Conservation (phyloP, 495 filamentous ascomycete species). For the Choiromyces venosus region DNA sequence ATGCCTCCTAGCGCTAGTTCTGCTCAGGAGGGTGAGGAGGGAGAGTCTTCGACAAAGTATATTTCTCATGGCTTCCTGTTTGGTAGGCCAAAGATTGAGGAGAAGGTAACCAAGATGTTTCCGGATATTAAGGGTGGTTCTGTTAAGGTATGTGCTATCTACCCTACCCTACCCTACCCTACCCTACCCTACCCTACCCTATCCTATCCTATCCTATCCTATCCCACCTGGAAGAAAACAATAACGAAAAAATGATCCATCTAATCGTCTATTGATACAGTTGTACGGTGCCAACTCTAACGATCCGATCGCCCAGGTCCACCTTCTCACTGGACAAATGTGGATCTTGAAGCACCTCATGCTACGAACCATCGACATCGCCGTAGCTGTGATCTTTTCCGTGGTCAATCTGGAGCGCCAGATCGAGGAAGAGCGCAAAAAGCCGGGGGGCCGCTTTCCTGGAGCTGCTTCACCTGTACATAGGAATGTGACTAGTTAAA, state of each 20-base stretch:
- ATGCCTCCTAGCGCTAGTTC: too few species aligned
- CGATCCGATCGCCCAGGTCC: slow-evolving; percentile 17
- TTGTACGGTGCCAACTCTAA: slow-evolving; percentile 18
- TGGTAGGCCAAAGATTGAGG: background rate
- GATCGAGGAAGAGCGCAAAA: slow-evolving; percentile 14
- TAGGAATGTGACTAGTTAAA: background rate
- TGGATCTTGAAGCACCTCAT: slow-evolving; percentile 23
- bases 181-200: too few species aligned
- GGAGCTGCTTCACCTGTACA: background rate
- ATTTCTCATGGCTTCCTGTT: background rate
- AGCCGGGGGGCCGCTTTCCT: background rate
- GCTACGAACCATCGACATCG: slow-evolving; percentile 24
- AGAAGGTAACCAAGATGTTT: background rate
- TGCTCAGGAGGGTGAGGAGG: background rate
- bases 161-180: background rate
- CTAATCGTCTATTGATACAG: background rate
- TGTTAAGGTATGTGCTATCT: background rate
- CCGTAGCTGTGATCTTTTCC: slow-evolving; percentile 26
- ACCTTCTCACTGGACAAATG: slow-evolving; percentile 32
- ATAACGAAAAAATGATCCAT: too few species aligned
- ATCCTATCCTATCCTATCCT: too few species aligned
- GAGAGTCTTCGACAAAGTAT: background rate
- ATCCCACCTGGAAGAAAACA: too few species aligned
- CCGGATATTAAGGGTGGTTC: background rate
- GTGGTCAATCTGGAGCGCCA: slow-evolving; percentile 31